Conservation (phyloP, 1,284 basidiomycete species). For the Ustilago curta region DNA sequence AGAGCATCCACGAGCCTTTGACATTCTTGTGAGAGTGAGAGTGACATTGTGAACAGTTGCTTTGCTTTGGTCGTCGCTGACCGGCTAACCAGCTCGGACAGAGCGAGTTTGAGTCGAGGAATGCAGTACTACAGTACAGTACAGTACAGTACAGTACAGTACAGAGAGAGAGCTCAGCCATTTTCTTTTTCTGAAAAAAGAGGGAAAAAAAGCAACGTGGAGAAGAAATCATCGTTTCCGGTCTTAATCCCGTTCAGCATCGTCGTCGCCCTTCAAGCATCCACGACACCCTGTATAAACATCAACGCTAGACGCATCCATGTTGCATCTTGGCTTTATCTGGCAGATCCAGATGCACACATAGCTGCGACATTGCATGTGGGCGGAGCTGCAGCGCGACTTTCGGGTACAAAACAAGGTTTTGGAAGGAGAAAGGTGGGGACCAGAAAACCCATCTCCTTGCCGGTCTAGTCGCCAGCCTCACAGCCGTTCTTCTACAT, state of each 20-base stretch:
- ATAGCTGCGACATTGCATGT: slow-evolving; percentile 1
- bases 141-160: too few relatives aligned
- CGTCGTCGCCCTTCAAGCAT: slow-evolving; percentile 15
- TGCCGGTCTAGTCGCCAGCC: slow-evolving; percentile 17
- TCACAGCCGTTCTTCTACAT: neutral
- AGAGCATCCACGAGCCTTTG: neutral
- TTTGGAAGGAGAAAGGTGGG: too few relatives aligned
- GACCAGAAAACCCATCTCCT: neutral
- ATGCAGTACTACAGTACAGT: too few relatives aligned
- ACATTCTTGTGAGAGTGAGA: neutral
- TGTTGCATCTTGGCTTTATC: neutral
- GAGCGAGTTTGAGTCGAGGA: neutral
- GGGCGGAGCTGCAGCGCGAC: neutral
- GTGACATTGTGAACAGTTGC: neutral
- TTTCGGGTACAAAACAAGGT: too few relatives aligned
- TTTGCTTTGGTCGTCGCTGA: neutral
- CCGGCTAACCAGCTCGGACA: slow-evolving; percentile 13
- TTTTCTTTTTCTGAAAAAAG: slow-evolving; percentile 3
- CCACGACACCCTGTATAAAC: neutral
- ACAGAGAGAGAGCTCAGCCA: too few relatives aligned
- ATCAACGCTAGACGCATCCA: neutral
- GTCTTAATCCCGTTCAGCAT: slow-evolving; percentile 35
- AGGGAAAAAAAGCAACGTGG: slow-evolving; percentile 6
- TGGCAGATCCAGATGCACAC: slow-evolving; percentile 1
- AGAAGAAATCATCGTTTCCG: slow-evolving; percentile 17